A percentile compares a stretch with the other conserved stretches of the same genome.
phyloP scores from a whole-genome alignment of 306 rosid genomes.

The Ziziphus jujuba region DNA sequence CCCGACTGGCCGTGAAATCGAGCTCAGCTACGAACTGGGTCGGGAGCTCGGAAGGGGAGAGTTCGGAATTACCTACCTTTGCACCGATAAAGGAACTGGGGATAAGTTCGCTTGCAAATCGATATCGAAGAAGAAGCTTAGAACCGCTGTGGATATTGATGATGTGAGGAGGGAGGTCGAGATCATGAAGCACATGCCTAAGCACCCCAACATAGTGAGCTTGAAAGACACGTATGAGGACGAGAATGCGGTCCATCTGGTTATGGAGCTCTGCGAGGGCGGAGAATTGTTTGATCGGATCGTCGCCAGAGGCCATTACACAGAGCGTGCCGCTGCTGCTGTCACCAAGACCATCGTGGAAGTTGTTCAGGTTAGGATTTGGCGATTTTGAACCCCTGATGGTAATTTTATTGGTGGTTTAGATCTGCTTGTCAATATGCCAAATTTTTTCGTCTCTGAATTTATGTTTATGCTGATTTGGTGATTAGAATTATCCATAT shows the following conservation, averaged over 20 bases:
- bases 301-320: constrained; percentile 90
- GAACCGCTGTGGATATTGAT: constrained; percentile 72
- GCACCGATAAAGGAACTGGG: constrained; percentile 57
- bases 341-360: constrained; percentile 86
- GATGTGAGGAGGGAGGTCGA: constrained; percentile 95
- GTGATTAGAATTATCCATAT: not conserved
- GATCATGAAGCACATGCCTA: constrained; percentile 76
- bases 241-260: constrained; percentile 83
- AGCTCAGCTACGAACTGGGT: constrained; percentile 61
- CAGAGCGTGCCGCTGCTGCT: constrained; percentile 89
- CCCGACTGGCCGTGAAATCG: constrained; percentile 80
- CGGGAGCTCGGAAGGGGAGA: constrained; percentile 94
- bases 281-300: constrained; percentile 95
- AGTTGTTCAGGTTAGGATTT: constrained; percentile 83
- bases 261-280: constrained; percentile 97
- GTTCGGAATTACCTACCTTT: constrained; percentile 84
- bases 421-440: not conserved
- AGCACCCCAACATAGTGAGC: constrained; percentile 66
- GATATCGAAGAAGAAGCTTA: constrained; percentile 85
- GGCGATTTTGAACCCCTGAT: not conserved
- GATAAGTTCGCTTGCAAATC: constrained; percentile 78
- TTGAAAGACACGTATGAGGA: constrained; percentile 88
- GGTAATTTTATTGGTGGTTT: constrained; percentile 1
- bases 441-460: not conserved
- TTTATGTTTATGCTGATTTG: not conserved